Base-by-base conservation (phyloP, 345 rosid genomes). In the Acer negundo region DNA sequence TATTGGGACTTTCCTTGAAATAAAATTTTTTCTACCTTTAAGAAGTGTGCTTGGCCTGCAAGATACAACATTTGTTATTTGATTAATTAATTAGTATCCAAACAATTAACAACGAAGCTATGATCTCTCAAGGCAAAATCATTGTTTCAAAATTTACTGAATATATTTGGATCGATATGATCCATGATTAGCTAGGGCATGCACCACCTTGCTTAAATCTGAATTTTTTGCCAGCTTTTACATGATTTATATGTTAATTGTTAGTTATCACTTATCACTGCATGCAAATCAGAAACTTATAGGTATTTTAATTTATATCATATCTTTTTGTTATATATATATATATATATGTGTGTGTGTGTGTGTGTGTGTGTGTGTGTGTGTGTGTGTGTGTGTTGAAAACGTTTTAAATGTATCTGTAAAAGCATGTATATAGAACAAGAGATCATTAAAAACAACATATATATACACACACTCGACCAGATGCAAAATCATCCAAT, bases 1-100 rank as follows among this genome's bases (percentile, higher is more conserved):
- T 82, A 89, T 74, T 90, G 88, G 40, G 98, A 94, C 85, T 91
- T 89, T 20, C 94, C 96, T 82, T 92, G 87, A 72, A 91, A 94
- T 78, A 94, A 79, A 79, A 92, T 74, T 79, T 84, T 86, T 82
- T 94, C 97, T 11, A 92, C 88, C 82, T 94, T 89, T 68, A 92
- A 76, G 82, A 89, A 89, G 83, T 91, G 97, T 73, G 98, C 94
- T 83, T 94, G 91, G 67, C 98, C 98, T 94, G 85, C 76, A 89
- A 78, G 73, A 56, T 31, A 70, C 70, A 74, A 70, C 70, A 74
- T 55, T 67, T 35, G 59, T 2, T 19, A 13, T 66, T 66, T 23
- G 31, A 46, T 42, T 78, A 53, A 78, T 78, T 56, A 51, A 78
- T 78, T 47, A 38, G 12, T n/a, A n/a, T 26, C 64, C 72, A 64